Percentiles rank a stretch among this genome's conserved stretches.
These are phyloP conservation scores for Pichia sp. DNA, from an alignment of 1,139 yeast species.

Conservation along the genomic window DNA sequence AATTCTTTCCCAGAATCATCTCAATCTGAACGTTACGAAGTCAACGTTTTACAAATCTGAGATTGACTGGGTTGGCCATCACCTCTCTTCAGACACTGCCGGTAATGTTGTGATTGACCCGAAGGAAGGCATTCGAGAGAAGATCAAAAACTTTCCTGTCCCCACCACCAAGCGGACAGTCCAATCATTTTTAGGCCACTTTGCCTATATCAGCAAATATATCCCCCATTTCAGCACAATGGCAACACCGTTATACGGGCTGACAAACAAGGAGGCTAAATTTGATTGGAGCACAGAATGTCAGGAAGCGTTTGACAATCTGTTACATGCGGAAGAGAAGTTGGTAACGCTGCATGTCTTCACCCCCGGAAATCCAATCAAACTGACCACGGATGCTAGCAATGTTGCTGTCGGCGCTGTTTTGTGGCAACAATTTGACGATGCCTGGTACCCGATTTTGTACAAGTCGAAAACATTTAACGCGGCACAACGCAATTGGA, in stretches of 20 bases:
- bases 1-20: neutral
- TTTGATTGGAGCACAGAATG: neutral
- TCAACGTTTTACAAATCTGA: neutral
- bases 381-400: neutral
- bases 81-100: neutral
- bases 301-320: neutral
- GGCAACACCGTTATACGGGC: neutral
- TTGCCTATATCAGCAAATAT: neutral
- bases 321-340: neutral
- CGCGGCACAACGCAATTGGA: neutral
- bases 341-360: neutral
- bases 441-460: neutral
- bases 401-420: neutral
- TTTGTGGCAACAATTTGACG: neutral
- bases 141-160: neutral
- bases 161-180: neutral
- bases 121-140: neutral
- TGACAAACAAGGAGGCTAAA: neutral
- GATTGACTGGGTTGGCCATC: neutral
- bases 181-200: neutral
- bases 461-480: neutral
- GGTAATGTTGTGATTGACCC: neutral
- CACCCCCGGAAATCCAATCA: neutral
- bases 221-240: neutral
- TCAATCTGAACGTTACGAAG: neutral